A percentile compares a stretch with the other conserved stretches of the same genome.
These are phyloP conservation scores for Quercus ilex DNA, from an alignment of 306 rosid genomes.

Conservation along the genomic window DNA sequence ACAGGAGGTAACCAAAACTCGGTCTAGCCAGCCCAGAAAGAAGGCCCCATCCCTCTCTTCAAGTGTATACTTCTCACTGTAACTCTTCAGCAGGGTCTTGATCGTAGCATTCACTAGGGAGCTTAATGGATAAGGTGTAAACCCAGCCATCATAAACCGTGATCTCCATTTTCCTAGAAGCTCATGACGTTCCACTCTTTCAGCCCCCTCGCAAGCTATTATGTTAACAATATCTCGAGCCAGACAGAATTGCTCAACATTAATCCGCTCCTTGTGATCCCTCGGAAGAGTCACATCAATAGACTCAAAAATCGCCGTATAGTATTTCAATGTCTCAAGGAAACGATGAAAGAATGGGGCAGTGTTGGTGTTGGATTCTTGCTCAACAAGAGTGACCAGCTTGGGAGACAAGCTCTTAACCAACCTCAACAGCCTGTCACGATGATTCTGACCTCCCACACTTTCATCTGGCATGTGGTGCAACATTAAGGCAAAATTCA, in stretches of 20 bases:
- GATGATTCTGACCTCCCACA: slow-evolving; percentile 52
- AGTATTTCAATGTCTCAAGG: slow-evolving; percentile 62
- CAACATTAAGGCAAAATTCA: slow-evolving; percentile 68
- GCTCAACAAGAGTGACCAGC: slow-evolving; percentile 90
- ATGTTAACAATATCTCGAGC: slow-evolving; percentile 83
- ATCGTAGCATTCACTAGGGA: slow-evolving; percentile 60
- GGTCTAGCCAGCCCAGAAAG: slow-evolving; percentile 77
- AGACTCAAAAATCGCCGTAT: slow-evolving; percentile 64
- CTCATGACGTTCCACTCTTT: slow-evolving; percentile 90
- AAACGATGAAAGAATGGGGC: slow-evolving; percentile 70
- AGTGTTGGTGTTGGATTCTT: slow-evolving; percentile 62
- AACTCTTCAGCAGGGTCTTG: slow-evolving; percentile 57
- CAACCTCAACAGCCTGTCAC: slow-evolving; percentile 61
- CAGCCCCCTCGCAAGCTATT: slow-evolving; percentile 85
- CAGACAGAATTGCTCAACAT: slow-evolving; percentile 84
- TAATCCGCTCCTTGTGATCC: slow-evolving; percentile 70
- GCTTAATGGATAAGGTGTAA: slow-evolving; percentile 66
- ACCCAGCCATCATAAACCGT: slow-evolving; percentile 73
- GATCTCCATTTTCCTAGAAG: slow-evolving; percentile 69
- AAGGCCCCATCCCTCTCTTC: slow-evolving; percentile 75
- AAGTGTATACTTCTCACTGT: slow-evolving; percentile 65
- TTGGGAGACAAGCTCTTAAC: slow-evolving; percentile 68
- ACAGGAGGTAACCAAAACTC: slow-evolving; percentile 55
- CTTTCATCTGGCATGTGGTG: slow-evolving; percentile 88
- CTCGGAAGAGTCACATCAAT: slow-evolving; percentile 66